Evolutionary conservation across 2,329 filamentous ascomycete genomes (phyloP).

Genomic region (Pochonia chlamydosporia): DNA sequence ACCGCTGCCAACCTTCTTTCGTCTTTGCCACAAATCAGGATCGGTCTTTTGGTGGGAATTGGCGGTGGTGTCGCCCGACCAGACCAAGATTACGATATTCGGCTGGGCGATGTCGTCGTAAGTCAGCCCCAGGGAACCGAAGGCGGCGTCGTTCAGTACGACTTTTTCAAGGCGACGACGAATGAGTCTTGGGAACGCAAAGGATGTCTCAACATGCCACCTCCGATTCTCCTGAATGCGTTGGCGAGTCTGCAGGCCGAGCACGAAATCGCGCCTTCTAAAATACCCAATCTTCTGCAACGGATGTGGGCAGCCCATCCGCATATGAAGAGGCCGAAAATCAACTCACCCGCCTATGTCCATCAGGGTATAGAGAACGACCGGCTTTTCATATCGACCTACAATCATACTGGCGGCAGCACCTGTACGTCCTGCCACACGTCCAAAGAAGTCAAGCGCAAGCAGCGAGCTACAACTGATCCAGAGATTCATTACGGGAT

Average conservation of each 20-base stretch:
- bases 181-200: slow-evolving; percentile 1
- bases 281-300: neutral
- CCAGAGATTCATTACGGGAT: slow-evolving; percentile 16
- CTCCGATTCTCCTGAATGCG: slow-evolving; percentile 9
- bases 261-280: slow-evolving; percentile 6
- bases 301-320: neutral
- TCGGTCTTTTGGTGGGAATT: slow-evolving; percentile 21
- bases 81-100: slow-evolving; percentile 13
- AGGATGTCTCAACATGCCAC: slow-evolving; percentile 10
- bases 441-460: neutral
- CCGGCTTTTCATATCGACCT: slow-evolving; percentile 6
- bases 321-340: slow-evolving; percentile 1
- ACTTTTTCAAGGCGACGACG: slow-evolving; percentile 12
- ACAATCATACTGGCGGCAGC: slow-evolving; percentile 5
- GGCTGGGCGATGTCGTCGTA: slow-evolving; percentile 21
- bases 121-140: slow-evolving; percentile 12
- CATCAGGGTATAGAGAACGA: slow-evolving; percentile 14
- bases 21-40: slow-evolving; percentile 13
- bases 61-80: slow-evolving; percentile 31
- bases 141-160: slow-evolving; percentile 19
- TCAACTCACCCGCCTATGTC: slow-evolving; percentile 5
- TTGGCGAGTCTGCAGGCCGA: slow-evolving; percentile 9
- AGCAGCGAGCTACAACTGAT: slow-evolving; percentile 1
- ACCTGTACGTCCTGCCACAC: slow-evolving; percentile 9
- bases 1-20: slow-evolving; percentile 9